These are phyloP conservation scores for Paraphaeosphaeria sporulosa DNA, from an alignment of 2,329 filamentous ascomycete genomes.

Conservation along the genomic window DNA sequence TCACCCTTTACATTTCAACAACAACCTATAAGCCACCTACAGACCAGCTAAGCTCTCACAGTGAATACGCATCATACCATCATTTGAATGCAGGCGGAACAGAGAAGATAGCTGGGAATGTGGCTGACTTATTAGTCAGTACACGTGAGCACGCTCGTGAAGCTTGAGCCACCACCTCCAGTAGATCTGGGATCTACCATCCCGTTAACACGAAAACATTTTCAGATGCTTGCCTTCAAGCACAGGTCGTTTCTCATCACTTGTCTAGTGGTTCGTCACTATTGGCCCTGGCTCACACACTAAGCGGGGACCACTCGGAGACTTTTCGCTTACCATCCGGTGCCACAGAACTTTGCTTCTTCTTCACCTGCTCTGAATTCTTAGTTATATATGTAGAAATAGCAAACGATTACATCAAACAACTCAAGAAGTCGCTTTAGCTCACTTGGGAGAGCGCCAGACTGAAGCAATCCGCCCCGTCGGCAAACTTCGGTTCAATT, in stretches of 20 bases:
- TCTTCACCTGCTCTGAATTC: neutral
- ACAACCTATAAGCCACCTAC: too few species aligned
- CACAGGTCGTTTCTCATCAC: neutral
- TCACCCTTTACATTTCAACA: too few species aligned
- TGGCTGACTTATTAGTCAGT: too few species aligned
- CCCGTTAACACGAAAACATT: neutral
- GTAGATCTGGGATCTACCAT: neutral
- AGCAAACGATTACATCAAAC: neutral
- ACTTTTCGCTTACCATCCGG: neutral
- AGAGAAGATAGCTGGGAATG: too few species aligned
- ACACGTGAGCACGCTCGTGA: too few species aligned
- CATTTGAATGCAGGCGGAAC: too few species aligned
- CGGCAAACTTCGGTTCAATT: constrained; percentile 13
- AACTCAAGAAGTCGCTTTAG: constrained; percentile 15
- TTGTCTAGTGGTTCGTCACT: neutral
- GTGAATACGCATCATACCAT: too few species aligned
- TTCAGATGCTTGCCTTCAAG: neutral
- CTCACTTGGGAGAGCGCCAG: constrained; percentile 21
- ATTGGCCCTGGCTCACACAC: neutral
- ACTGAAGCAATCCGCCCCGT: constrained; percentile 15
- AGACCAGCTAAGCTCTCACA: too few species aligned
- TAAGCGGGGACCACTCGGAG: constrained; percentile 2
- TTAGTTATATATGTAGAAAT: neutral
- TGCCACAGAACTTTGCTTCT: neutral
- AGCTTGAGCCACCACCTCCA: too few species aligned